Evolutionary conservation across 495 filamentous ascomycete genomes (phyloP).

Genomic region (Elaphomyces granulatus): DNA sequence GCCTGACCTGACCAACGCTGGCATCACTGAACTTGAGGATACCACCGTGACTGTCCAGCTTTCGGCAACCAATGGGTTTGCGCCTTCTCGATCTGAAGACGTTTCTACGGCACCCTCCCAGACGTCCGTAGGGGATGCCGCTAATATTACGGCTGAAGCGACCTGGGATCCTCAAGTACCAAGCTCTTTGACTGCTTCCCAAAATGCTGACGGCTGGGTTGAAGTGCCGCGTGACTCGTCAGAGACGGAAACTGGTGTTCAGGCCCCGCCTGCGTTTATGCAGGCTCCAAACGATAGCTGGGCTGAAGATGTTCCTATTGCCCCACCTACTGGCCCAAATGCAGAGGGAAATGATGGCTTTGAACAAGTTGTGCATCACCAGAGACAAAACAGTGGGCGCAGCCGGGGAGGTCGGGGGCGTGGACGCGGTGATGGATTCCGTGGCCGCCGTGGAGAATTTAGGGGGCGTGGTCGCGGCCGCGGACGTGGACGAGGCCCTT

Average conservation of each 20-base stretch:
- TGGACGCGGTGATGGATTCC: constrained; percentile 39
- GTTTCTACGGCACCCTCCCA: constrained; percentile 31
- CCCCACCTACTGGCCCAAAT: constrained; percentile 19
- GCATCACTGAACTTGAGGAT: constrained; percentile 55
- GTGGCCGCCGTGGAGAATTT: constrained; percentile 37
- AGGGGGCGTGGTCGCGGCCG: constrained; percentile 36
- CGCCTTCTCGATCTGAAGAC: constrained; percentile 6
- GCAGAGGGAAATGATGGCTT: constrained; percentile 46
- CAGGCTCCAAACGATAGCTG: constrained; percentile 36
- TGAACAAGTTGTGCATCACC: constrained; percentile 47
- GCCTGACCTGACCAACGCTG: constrained; percentile 62
- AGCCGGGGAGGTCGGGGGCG: constrained; percentile 36
- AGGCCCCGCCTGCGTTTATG: constrained; percentile 42
- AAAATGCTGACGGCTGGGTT: constrained; percentile 59
- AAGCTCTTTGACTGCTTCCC: constrained; percentile 27
- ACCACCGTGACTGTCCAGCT: constrained; percentile 13
- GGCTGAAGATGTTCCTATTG: constrained; percentile 44
- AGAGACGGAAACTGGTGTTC: constrained; percentile 55
- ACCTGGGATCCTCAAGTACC: constrained; percentile 46
- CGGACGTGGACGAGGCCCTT: constrained; percentile 22
- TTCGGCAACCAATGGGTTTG: constrained; percentile 9
- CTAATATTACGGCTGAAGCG: constrained; percentile 52
- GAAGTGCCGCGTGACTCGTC: constrained; percentile 58
- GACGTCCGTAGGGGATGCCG: constrained; percentile 44
- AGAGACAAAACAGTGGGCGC: constrained; percentile 36